These are phyloP conservation scores for Alternaria ethzedia DNA, from an alignment of 2,329 filamentous ascomycete species.

Conservation along the genomic window DNA sequence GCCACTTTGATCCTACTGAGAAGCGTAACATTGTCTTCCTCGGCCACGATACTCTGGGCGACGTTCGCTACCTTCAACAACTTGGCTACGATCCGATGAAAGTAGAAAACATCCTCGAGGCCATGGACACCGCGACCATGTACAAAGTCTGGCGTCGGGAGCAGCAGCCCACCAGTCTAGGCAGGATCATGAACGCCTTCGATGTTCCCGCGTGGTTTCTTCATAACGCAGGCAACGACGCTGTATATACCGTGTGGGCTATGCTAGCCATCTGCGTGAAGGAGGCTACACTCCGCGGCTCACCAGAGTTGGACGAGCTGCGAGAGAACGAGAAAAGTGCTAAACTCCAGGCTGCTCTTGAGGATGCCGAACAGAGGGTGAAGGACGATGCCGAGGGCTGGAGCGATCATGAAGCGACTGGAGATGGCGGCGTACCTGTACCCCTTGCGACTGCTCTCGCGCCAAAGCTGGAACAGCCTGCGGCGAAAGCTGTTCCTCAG, in stretches of 20 bases:
- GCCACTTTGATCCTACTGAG: conserved; percentile 28
- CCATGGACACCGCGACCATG: conserved; percentile 75
- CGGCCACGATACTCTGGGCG: conserved; percentile 73
- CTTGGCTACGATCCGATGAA: conserved; percentile 68
- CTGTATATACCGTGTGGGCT: conserved; percentile 76
- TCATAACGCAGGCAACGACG: conserved; percentile 91
- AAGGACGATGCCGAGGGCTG: conserved; percentile 47
- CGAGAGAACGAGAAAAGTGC: conserved; percentile 30
- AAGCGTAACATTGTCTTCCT: conserved; percentile 74
- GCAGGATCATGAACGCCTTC: conserved; percentile 67
- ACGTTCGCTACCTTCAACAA: conserved; percentile 70
- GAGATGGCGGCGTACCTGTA: conserved; percentile 45
- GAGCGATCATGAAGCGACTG: conserved; percentile 43
- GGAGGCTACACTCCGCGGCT: conserved; percentile 47
- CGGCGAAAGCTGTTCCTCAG: background rate
- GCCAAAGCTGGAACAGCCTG: background rate
- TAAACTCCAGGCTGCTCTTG: conserved; percentile 28
- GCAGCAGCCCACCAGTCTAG: conserved; percentile 63
- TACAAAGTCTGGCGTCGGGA: conserved; percentile 68
- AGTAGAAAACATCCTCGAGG: conserved; percentile 64
- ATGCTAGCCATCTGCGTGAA: conserved; percentile 68
- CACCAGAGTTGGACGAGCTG: conserved; percentile 29
- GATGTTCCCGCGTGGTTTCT: conserved; percentile 68
- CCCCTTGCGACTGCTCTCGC: conserved; percentile 18
- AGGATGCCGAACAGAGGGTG: conserved; percentile 49